These are phyloP conservation scores for Fusarium caatingaense DNA, from an alignment of 2,329 filamentous ascomycete genomes.

Conservation along the genomic window DNA sequence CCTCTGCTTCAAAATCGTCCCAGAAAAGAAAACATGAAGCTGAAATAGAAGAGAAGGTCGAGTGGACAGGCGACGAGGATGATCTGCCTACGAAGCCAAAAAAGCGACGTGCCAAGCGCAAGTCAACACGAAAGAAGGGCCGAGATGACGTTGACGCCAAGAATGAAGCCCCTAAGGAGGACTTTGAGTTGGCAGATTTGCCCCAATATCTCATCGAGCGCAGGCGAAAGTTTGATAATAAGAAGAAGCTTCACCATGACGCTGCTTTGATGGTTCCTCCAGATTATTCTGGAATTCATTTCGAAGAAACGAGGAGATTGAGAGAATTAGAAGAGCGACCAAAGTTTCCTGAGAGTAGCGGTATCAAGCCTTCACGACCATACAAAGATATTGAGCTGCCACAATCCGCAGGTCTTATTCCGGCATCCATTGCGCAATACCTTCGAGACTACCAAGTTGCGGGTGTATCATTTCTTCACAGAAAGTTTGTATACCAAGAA, in stretches of 20 bases:
- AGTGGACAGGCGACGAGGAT: conserved; percentile 71
- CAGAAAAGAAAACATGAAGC: conserved; percentile 54
- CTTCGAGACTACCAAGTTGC: conserved; percentile 91
- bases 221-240: conserved; percentile 74
- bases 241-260: conserved; percentile 68
- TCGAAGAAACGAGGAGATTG: conserved; percentile 61
- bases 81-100: conserved; percentile 68
- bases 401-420: conserved; percentile 83
- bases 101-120: conserved; percentile 47
- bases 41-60: conserved; percentile 57
- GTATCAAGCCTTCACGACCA: conserved; percentile 72
- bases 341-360: conserved; percentile 65
- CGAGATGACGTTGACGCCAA: conserved; percentile 44
- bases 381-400: conserved; percentile 82
- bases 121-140: conserved; percentile 47
- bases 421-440: conserved; percentile 90
- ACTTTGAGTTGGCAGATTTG: conserved; percentile 56
- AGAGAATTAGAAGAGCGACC: conserved; percentile 73
- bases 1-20: conserved; percentile 11
- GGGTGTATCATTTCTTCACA: conserved; percentile 86
- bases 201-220: conserved; percentile 77
- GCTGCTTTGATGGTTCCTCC: conserved; percentile 82
- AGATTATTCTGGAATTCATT: conserved; percentile 77
- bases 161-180: conserved; percentile 54
- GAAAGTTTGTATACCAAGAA: conserved; percentile 89